Base-by-base conservation (phyloP, 768 basidiomycete species). In the Leucocoprinus birnbaumii region DNA sequence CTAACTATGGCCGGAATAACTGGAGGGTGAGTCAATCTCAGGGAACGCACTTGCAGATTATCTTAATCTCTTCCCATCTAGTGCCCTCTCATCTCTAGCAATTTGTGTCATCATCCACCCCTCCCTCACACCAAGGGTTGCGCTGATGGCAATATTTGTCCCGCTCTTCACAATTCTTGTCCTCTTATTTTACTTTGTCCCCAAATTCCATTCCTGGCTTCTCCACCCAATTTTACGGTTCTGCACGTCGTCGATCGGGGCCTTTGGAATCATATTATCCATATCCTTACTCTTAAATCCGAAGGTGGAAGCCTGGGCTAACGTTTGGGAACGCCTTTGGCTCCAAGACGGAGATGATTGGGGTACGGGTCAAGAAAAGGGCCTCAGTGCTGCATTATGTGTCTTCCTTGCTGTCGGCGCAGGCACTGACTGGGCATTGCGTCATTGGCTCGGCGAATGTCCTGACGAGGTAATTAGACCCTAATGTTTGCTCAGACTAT, bases 301-400 rank as follows among this genome's bases (percentile, higher is more conserved):
- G 0, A 65, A 71, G 18, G 69, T 78, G 11, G 60, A 60, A 18
- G 63, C 66, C 2, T 88, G 85, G 86, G 78, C 78, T 3, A 75
- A 86, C 60, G 73, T 78, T 9, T 87, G 83, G 83, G 79, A 82
- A 54, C 76, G 85, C 11, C 67, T 84, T 2, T 89, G 83, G 80
- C 56, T 80, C n/a, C 49, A 48, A 4, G 70, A 78, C 37, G 68
- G 68, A 0, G 57, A 61, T 25, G 34, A 48, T 14, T 87, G 86
- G 86, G 84, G 83, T 0, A 75, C 77, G 0, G 61, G 65, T 25
- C 61, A 73, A 48, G 86, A 88, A 68, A 79, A 81, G 53, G 85
- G 80, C 1, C 69, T 87, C 21, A 83, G 76, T 58, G 82, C 82
- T 3, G 78, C 75, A 8, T 85, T 74, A 62, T 80, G 77, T 54